Conservation (phyloP, 371 early-diverging fungal species). For the Mortierella sp. region DNA sequence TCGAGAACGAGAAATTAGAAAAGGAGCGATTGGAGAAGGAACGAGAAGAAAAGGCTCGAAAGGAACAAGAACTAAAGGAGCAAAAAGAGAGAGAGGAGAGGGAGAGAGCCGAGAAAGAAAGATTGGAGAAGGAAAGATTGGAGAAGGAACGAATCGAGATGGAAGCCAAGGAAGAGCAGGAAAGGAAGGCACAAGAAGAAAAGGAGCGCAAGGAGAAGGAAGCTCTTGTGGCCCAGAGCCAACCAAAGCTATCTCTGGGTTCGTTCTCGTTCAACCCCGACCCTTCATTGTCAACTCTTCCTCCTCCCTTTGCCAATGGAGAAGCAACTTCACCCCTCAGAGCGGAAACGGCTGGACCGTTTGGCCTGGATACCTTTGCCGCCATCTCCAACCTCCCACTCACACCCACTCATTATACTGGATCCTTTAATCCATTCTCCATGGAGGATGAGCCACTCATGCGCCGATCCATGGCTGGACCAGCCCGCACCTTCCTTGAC, state of each 20-base stretch:
- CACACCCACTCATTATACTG: slow-evolving; percentile 53
- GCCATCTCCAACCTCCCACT: slow-evolving; percentile 32
- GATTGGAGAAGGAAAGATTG: slow-evolving; percentile 11
- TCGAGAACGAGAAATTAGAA: slow-evolving; percentile 19
- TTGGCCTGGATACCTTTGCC: slow-evolving; percentile 36
- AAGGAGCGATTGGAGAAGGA: slow-evolving; percentile 21
- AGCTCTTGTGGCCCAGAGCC: slow-evolving; percentile 25
- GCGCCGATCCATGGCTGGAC: slow-evolving; percentile 32
- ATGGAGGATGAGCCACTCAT: slow-evolving; percentile 48
- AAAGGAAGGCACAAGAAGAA: slow-evolving; percentile 23
- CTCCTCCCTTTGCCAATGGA: slow-evolving; percentile 8
- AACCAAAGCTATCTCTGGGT: slow-evolving; percentile 35
- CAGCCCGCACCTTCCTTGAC: slow-evolving; percentile 34
- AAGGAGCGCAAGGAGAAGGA: slow-evolving; percentile 24
- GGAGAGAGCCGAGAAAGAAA: slow-evolving; percentile 21
- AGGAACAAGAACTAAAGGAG: slow-evolving; percentile 19
- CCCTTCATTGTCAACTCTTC: slow-evolving; percentile 31
- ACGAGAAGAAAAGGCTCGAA: slow-evolving; percentile 14
- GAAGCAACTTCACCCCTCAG: slow-evolving; percentile 17
- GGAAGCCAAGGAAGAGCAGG: slow-evolving; percentile 18
- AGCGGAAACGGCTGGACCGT: slow-evolving; percentile 15
- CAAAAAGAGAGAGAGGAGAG: slow-evolving; percentile 30
- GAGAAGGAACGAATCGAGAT: slow-evolving; percentile 24
- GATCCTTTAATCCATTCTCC: slow-evolving; percentile 60
- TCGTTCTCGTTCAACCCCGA: slow-evolving; percentile 54